Base-by-base conservation (phyloP, 192 early-diverging fungal genomes). In the Coemansia sp. region DNA sequence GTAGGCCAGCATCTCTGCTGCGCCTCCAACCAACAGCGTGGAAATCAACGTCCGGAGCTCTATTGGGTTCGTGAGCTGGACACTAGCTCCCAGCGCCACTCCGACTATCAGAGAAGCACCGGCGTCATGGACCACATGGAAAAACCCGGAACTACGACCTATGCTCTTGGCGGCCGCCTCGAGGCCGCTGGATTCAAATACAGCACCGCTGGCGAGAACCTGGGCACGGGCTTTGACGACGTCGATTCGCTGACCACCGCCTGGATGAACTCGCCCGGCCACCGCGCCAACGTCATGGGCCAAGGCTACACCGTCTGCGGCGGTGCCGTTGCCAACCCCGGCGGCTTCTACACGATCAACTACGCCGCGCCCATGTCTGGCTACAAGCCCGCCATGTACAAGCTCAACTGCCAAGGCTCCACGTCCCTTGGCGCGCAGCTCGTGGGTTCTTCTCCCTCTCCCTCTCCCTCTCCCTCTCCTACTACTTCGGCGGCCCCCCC, bases 261-360 rank as follows among this genome's bases (percentile, higher is more conserved):
- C 6, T 85, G 83, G 83, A 82, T 85, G 78, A 57, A 69, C 47
- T 83, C 81, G 20, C 19, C 23, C 1, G 74, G 67, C 19, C 83
- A 85, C 67, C 19, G 58, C 4, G 78, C 55, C 45, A 85, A 85
- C 80, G 83, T 85, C 46, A 13, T 85, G 46, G 39, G 60, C 39
- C 3, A n/a, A 1, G 55, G 27, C 27, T 78, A 60, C 61, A 83
- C 74, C 28, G 72, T 82, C 25, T 83, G 80, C 64, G 83, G 83
- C 20, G 74, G 72, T 20, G 82, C 62, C n/a, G 53, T 60, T 39
- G 45, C 65, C 45, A 52, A 58, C 60, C 42, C 69, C 29, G 67
- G 74, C 1, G 34, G 46, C 49, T 81, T 23, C 58, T 64, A 54
- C 60, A 75, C 78, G 13, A 52, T 69, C 11, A 54, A 81, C 69